Conservation (phyloP, 1,284 basidiomycete genomes). For the Boletus nobilissimus region DNA sequence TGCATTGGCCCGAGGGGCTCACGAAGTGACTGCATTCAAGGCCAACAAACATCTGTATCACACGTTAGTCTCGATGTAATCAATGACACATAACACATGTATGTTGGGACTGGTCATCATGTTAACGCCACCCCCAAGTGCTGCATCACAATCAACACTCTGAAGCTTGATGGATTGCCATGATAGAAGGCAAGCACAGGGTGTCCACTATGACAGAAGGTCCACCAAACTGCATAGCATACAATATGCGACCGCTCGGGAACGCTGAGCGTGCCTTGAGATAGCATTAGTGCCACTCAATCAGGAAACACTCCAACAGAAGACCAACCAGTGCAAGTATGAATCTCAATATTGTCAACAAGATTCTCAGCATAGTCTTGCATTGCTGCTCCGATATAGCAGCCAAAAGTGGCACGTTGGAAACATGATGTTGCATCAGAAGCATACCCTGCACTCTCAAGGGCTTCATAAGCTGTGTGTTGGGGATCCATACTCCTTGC, state of each 20-base stretch:
- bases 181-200: conserved; percentile 75
- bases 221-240: conserved; percentile 72
- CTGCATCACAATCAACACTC: conserved; percentile 77
- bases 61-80: conserved; percentile 19
- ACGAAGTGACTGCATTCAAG: conserved; percentile 77
- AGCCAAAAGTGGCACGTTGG: conserved; percentile 64
- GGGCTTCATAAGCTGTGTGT: conserved; percentile 71
- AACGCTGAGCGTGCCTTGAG: conserved; percentile 74
- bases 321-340: conserved; percentile 75
- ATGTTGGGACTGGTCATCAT: conserved; percentile 77
- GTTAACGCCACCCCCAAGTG: conserved; percentile 79
- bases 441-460: conserved; percentile 77
- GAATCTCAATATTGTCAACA: conserved; percentile 68
- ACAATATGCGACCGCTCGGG: conserved; percentile 75
- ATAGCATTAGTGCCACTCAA: conserved; percentile 17
- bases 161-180: conserved; percentile 74
- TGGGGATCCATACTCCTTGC: conserved; percentile 80
- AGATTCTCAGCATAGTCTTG: conserved; percentile 76
- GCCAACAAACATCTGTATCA: conserved; percentile 70
- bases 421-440: conserved; percentile 64
- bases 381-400: conserved; percentile 74
- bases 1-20: conserved; percentile 73
- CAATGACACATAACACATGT: conserved; percentile 38
- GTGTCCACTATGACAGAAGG: conserved; percentile 78
- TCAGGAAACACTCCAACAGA: conserved; percentile 2